These are phyloP conservation scores for Silene noctiflora DNA, from an alignment of 179 eudicot genomes.

Conservation along the genomic window DNA sequence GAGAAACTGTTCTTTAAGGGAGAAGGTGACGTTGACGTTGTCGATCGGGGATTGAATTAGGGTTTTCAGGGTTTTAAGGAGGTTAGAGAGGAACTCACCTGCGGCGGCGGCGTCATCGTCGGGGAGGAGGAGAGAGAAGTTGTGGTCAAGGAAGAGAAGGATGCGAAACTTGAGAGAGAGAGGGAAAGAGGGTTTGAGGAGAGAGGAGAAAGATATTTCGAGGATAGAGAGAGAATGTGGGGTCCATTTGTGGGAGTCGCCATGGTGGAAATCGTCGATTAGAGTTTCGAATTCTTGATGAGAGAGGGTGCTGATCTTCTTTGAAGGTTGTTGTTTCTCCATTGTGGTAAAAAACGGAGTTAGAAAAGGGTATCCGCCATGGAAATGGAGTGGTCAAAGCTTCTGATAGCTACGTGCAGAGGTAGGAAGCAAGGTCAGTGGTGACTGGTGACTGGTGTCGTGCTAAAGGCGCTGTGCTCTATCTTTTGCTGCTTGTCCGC, in stretches of 20 bases:
- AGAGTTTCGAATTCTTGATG: conserved; percentile 71
- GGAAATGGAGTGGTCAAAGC: background rate
- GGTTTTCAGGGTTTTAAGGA: conserved; percentile 43
- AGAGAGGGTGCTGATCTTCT: conserved; percentile 30
- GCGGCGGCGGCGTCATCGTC: background rate
- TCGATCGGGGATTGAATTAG: conserved; percentile 61
- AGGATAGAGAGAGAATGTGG: conserved; percentile 45
- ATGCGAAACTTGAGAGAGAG: conserved; percentile 48
- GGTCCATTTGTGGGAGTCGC: conserved; percentile 40
- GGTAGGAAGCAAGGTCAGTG: background rate
- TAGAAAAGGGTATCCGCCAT: conserved; percentile 10
- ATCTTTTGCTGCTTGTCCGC: no score
- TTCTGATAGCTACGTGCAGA: background rate
- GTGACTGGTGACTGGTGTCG: background rate
- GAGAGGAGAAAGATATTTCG: conserved; percentile 58
- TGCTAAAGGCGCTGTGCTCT: no score
- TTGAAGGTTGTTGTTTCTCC: conserved; percentile 32
- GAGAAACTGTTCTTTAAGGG: conserved; percentile 69
- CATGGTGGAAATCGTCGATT: conserved; percentile 70
- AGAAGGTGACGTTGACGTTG: conserved; percentile 34
- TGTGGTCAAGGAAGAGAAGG: conserved; percentile 40
- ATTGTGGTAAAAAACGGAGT: conserved; percentile 15
- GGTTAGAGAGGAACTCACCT: conserved; percentile 23
- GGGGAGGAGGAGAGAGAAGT: conserved; percentile 19
- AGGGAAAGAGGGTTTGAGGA: conserved; percentile 62